Percentiles rank a stretch among this genome's conserved stretches.
Conservation (phyloP, 805 yeast genomes). For the Monosporozyma unispora region DNA sequence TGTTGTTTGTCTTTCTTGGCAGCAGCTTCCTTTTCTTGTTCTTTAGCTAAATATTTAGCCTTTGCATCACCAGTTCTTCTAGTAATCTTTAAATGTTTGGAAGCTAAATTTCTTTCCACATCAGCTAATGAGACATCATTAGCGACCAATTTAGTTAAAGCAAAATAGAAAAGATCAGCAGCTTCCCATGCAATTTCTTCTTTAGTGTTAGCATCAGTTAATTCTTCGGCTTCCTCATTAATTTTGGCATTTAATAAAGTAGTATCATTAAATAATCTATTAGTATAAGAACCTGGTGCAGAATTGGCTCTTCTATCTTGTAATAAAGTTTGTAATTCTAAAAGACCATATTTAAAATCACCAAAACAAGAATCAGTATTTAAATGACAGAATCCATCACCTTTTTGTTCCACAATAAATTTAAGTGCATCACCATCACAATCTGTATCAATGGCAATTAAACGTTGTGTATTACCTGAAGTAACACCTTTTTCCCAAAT, state of each 20-base stretch:
- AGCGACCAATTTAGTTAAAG: conserved; percentile 62
- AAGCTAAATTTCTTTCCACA: conserved; percentile 74
- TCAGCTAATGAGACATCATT: conserved; percentile 73
- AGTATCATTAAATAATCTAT: conserved; percentile 74
- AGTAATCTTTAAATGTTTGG: conserved; percentile 77
- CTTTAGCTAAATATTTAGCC: conserved; percentile 48
- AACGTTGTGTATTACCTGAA: conserved; percentile 87
- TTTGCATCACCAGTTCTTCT: conserved; percentile 96
- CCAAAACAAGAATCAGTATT: conserved; percentile 77
- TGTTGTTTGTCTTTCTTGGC: conserved; percentile 10
- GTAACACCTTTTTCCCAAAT: conserved; percentile 95
- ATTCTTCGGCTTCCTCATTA: conserved; percentile 93
- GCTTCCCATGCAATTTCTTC: conserved; percentile 91
- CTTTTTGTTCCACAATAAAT: conserved; percentile 77
- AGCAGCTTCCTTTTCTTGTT: conserved; percentile 14
- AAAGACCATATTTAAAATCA: conserved; percentile 48
- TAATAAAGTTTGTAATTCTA: conserved; percentile 55
- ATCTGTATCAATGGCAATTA: conserved; percentile 61
- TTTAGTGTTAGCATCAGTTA: conserved; percentile 67
- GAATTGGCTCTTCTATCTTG: conserved; percentile 51
- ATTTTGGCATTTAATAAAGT: conserved; percentile 74
- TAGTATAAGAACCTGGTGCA: conserved; percentile 91
- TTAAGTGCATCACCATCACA: conserved; percentile 90
- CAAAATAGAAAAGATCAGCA: conserved; percentile 81
- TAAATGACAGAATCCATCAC: conserved; percentile 88